Conservation (phyloP, 768 basidiomycete genomes). For the Cyclocybe aegerita region DNA sequence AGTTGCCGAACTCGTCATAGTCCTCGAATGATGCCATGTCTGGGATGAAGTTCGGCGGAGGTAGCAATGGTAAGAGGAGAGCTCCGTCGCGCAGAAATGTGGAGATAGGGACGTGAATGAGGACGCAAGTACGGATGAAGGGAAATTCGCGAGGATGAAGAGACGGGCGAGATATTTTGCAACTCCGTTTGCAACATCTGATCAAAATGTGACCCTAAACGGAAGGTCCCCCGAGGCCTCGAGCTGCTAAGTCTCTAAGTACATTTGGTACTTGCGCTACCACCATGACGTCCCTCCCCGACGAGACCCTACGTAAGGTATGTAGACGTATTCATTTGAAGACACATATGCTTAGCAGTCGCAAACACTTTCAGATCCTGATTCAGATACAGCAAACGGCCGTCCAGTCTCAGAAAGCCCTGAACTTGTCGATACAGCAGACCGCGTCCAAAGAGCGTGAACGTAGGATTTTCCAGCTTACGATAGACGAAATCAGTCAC, state of each 20-base stretch:
- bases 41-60: neutral
- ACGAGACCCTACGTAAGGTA: constrained; percentile 84
- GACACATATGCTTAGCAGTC: neutral
- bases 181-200: constrained; percentile 26
- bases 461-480: constrained; percentile 85
- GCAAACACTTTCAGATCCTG: constrained; percentile 62
- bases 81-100: neutral
- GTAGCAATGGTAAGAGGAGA: neutral
- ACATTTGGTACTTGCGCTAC: neutral
- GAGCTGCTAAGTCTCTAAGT: neutral
- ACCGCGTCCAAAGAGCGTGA: constrained; percentile 82
- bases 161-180: constrained; percentile 22
- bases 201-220: constrained; percentile 2
- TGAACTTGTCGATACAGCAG: constrained; percentile 75
- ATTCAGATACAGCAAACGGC: constrained; percentile 92
- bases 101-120: neutral
- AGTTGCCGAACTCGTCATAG: constrained; percentile 96
- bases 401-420: constrained; percentile 77
- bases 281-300: constrained; percentile 60
- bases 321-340: neutral
- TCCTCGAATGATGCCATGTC: constrained; percentile 66
- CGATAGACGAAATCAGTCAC: constrained; percentile 75
- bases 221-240: constrained; percentile 2
- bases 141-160: constrained; percentile 12
- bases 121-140: neutral